Base-by-base conservation (phyloP, 768 basidiomycete genomes). In the Holtermanniella nyarrowii region DNA sequence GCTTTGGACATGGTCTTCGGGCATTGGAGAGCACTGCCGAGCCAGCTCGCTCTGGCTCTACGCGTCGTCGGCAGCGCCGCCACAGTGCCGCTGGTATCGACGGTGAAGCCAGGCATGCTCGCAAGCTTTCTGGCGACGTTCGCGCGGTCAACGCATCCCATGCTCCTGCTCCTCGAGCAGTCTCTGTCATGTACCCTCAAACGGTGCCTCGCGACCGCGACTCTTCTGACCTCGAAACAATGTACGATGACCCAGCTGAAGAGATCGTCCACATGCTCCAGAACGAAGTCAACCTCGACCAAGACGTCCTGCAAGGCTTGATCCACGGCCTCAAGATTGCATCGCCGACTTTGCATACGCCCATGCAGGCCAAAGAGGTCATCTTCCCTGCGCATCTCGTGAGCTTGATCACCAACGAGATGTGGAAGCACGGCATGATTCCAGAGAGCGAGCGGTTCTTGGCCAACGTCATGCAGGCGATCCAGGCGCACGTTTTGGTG, bases 341-440 rank as follows among this genome's bases (percentile, higher is more conserved):
- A 26, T 79, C 83, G 23, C 88, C 93, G 0, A 90, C 84, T 64
- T 75, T 88, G 42, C 85, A 85, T 43, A 93, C 86, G 64, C 86
- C 90, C 0, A 86, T 90, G n/a, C 82, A 84, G 18, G 83, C 88
- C 56, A 96, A 96, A 73, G 95, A 99, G 71, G 90, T 99, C 49
- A 78, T 99, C 40, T 99, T 99, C 83, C 95, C 95, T 11, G 91
- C 95, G 22, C 96, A 97, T 71, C 80, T 99, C 54, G 97, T 99
- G 73, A 88, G 86, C 68, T 76, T 97, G 44, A 84, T 95, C 59
- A 93, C 90, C n/a, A 99, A 99, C 72, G 95, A 97, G 73, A 99
- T 99, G 95, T 97, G 95, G 95, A 96, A 95, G 73, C 90, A 93
- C 64, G 89, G 91, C 45, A 80, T 99, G 59, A 96, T 97, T 59